Conservation (phyloP, 305 asterid species). For the Fraxinus xanthoxyloides region DNA sequence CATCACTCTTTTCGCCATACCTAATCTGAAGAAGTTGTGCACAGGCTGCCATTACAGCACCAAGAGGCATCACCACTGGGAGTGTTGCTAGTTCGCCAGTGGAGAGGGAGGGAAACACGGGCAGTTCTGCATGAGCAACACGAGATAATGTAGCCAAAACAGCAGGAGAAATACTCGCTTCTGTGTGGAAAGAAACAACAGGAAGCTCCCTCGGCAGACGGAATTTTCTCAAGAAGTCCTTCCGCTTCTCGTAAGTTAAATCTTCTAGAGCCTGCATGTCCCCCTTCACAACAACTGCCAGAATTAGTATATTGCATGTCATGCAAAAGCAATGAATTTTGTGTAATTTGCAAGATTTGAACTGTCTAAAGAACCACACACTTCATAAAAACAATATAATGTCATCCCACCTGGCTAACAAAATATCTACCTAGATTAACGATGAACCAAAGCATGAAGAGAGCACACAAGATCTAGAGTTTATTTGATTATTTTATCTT, state of each 20-base stretch:
- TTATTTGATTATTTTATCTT: not conserved
- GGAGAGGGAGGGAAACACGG: slow-evolving; percentile 26
- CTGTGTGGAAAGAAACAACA: slow-evolving; percentile 43
- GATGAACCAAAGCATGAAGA: not conserved
- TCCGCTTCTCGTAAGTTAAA: slow-evolving; percentile 46
- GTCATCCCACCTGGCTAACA: not conserved
- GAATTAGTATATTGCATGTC: not conserved
- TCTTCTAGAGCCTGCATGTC: slow-evolving; percentile 54
- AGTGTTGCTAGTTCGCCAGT: slow-evolving; percentile 32
- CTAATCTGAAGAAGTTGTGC: slow-evolving; percentile 51
- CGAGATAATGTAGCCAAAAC: slow-evolving; percentile 48
- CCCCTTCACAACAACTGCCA: slow-evolving; percentile 34
- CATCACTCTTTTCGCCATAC: slow-evolving; percentile 52
- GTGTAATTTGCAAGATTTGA: not conserved
- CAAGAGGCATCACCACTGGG: slow-evolving; percentile 51
- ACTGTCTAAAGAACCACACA: not conserved
- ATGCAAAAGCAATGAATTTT: not conserved
- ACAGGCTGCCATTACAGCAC: slow-evolving; percentile 55
- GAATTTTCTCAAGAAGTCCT: slow-evolving; percentile 41
- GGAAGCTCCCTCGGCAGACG: slow-evolving; percentile 46
- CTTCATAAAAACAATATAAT: not conserved
- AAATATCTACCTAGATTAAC: not conserved
- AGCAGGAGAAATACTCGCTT: slow-evolving; percentile 49
- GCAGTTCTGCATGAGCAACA: slow-evolving; percentile 44
- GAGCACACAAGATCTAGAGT: not conserved